These are phyloP conservation scores for Aspergillus indologenus DNA, from an alignment of 495 filamentous ascomycete species.

Conservation along the genomic window DNA sequence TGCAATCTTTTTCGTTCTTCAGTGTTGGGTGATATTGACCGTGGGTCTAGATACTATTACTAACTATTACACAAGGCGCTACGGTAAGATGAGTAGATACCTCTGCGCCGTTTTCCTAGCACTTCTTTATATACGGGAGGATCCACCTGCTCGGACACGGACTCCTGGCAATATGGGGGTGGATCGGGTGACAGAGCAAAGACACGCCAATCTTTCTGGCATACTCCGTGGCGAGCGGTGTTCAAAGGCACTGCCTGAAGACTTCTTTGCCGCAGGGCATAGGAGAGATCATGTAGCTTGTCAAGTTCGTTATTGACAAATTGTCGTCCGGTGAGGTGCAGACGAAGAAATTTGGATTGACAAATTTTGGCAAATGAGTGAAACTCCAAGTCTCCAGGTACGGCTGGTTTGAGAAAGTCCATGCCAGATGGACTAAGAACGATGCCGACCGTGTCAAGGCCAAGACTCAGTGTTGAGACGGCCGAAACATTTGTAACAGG, in stretches of 20 bases:
- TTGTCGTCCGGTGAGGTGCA: conserved; percentile 23
- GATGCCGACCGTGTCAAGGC: conserved; percentile 19
- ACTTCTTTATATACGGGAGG: conserved; percentile 15
- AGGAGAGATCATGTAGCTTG: conserved; percentile 15
- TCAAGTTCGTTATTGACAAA: conserved; percentile 22
- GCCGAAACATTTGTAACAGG: conserved; percentile 19
- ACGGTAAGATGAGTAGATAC: conserved; percentile 18
- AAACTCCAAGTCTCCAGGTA: conserved; percentile 17
- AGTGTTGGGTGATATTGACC: conserved; percentile 14
- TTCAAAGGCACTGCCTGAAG: conserved; percentile 19
- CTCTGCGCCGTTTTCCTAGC: conserved; percentile 21
- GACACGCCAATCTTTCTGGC: conserved; percentile 21
- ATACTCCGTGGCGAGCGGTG: conserved; percentile 18
- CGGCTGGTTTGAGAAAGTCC: conserved; percentile 19
- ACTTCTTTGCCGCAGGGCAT: conserved; percentile 16
- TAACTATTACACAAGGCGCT: conserved; percentile 16
- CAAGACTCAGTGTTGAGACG: conserved; percentile 22
- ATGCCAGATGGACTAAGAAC: conserved; percentile 21
- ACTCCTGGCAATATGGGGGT: conserved; percentile 21
- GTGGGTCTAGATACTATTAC: conserved; percentile 18
- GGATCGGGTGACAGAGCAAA: conserved; percentile 20
- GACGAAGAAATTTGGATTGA: conserved; percentile 20
- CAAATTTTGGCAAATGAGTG: conserved; percentile 23
- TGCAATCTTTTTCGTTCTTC: conserved; percentile 19
- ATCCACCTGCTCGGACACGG: conserved; percentile 18